Base-by-base conservation (phyloP, 2,329 filamentous ascomycete species). In the Aciculosporium take region DNA sequence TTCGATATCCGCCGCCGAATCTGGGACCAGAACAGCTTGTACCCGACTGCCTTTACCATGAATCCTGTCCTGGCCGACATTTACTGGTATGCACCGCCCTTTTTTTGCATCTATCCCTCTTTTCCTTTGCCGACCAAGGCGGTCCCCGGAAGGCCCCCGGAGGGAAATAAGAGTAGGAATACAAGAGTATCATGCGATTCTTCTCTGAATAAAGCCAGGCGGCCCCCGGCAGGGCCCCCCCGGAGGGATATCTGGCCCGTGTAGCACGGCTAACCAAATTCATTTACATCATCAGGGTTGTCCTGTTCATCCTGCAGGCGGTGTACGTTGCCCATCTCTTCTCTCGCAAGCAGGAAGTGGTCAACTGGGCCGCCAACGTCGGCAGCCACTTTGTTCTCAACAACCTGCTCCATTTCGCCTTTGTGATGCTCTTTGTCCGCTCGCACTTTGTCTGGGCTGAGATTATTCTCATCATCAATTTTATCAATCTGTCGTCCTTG, bases 371-470 rank as follows among this genome's bases (percentile, higher is more conserved):
- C 18, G 81, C 81, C 49, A 79, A 83, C 49, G 80, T 93, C 12
- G 86, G 84, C 46, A 73, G 76, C 51, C 84, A 94, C 67, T 94
- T 89, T 62, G 86, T 93, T 58, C 57, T 82, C 52, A 83, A 86
- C 70, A 94, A 94, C 61, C 65, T 94, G 32, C 71, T 94, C 45
- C 76, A 86, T 59, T 82, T 88, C 50, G 76, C 74, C 51, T 94
- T 87, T 60, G 74, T 93, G 52, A 77, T 88, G 67, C 75, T 94
- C 46, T 94, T 89, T 67, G 80, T 84, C 40, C 76, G 80, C 51
- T 75, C 69, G 37, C 72, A 82, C 60, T 91, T 88, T 64, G 71
- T 75, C 66, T 76, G 79, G 62, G 78, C 84, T 8, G 81, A 89
- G 65, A 46, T 93, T 37, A 70, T 94, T 39, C 64, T 93, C 45